phyloP scores from a whole-genome alignment of 345 rosid genomes.

The Hibiscus trionum region DNA sequence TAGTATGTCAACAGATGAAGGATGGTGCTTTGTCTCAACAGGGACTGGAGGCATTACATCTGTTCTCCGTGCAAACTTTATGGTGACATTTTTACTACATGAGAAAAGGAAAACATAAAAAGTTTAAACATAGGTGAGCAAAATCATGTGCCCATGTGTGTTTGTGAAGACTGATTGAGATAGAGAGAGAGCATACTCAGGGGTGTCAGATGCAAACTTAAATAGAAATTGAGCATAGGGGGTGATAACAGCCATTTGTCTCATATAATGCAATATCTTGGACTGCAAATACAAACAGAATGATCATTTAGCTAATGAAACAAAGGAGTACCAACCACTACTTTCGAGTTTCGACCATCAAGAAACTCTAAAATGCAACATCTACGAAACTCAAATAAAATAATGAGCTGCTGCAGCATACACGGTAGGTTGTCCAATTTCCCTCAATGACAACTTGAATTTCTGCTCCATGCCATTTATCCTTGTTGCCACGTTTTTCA shows the following conservation, averaged over 20 bases:
- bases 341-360: background rate
- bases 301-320: constrained; percentile 7
- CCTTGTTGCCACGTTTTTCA: constrained; percentile 66
- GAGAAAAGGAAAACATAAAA: background rate
- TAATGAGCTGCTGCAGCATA: constrained; percentile 24
- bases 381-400: constrained; percentile 1
- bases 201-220: constrained; percentile 62
- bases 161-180: background rate
- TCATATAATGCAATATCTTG: constrained; percentile 94
- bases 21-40: constrained; percentile 90
- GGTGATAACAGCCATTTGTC: constrained; percentile 99
- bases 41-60: constrained; percentile 97
- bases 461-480: constrained; percentile 87
- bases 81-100: constrained; percentile 72
- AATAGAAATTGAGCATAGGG: constrained; percentile 89
- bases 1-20: constrained; percentile 90
- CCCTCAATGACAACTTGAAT: constrained; percentile 95
- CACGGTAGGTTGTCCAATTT: constrained; percentile 97
- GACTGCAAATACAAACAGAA: constrained; percentile 48
- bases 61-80: constrained; percentile 79
- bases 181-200: constrained; percentile 57
- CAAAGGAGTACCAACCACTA: background rate
- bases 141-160: background rate
- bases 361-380: constrained; percentile 4
- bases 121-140: constrained; percentile 9